These are phyloP conservation scores for Penicillium canariense DNA, from an alignment of 495 filamentous ascomycete genomes.

Conservation along the genomic window DNA sequence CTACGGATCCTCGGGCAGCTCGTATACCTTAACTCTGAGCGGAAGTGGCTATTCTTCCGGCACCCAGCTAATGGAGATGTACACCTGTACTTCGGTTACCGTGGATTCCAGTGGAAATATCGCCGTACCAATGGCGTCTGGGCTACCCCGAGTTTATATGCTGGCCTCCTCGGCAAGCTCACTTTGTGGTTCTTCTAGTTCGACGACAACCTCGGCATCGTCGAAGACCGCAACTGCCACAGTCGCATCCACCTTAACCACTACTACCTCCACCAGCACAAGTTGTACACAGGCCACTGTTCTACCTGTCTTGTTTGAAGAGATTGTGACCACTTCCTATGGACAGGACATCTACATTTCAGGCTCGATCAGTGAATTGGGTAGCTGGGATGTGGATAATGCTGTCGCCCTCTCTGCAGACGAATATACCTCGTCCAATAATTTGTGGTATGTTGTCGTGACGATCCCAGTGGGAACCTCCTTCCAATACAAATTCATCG, in stretches of 20 bases:
- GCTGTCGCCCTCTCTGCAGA: conserved; percentile 51
- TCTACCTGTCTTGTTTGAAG: conserved; percentile 56
- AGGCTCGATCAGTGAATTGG: conserved; percentile 51
- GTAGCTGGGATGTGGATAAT: conserved; percentile 49
- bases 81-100: conserved; percentile 27
- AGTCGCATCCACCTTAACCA: conserved; percentile 15
- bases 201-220: neutral
- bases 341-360: conserved; percentile 58
- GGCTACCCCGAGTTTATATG: conserved; percentile 25
- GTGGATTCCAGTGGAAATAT: conserved; percentile 28
- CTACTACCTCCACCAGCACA: conserved; percentile 9
- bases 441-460: conserved; percentile 52
- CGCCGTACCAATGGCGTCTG: conserved; percentile 27
- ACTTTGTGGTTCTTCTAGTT: conserved; percentile 13
- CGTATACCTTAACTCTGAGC: conserved; percentile 44
- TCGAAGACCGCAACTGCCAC: conserved; percentile 5
- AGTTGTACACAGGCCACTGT: conserved; percentile 37
- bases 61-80: conserved; percentile 22
- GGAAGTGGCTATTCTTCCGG: conserved; percentile 30
- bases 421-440: conserved; percentile 52
- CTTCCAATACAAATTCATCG: conserved; percentile 65
- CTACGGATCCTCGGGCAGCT: conserved; percentile 43
- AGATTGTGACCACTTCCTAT: conserved; percentile 45
- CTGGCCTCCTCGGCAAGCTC: conserved; percentile 21
- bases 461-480: conserved; percentile 46